Evolutionary conservation across 495 filamentous ascomycete genomes (phyloP).

Genomic region (Penicillium lividum): DNA sequence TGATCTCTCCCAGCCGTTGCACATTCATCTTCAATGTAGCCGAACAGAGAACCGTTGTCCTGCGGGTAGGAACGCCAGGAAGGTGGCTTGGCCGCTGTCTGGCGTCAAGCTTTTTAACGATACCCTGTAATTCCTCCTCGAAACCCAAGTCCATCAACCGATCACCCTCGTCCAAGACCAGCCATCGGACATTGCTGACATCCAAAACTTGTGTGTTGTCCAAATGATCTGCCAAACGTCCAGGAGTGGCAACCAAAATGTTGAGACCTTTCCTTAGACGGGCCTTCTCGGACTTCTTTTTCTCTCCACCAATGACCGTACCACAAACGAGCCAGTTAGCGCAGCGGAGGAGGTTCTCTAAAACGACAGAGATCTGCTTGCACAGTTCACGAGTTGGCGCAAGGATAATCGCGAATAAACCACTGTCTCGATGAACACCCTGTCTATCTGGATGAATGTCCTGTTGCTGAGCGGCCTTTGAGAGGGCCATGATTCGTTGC

Average conservation of each 20-base stretch:
- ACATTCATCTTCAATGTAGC: constrained; percentile 97
- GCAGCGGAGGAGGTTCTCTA: constrained; percentile 79
- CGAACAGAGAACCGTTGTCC: constrained; percentile 90
- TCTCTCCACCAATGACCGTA: constrained; percentile 93
- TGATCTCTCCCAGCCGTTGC: constrained; percentile 87
- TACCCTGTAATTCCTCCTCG: constrained; percentile 80
- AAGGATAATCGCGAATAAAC: constrained; percentile 87
- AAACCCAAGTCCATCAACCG: constrained; percentile 96
- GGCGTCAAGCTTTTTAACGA: constrained; percentile 71
- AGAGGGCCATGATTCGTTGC: constrained; percentile 78
- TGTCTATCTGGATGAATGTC: not conserved
- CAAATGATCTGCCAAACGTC: constrained; percentile 84
- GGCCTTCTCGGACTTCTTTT: constrained; percentile 96
- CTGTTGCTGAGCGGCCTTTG: constrained; percentile 33
- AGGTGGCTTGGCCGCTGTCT: constrained; percentile 46
- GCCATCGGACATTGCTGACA: constrained; percentile 86
- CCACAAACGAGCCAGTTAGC: constrained; percentile 88
- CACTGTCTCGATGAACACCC: constrained; percentile 72
- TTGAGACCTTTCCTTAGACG: constrained; percentile 89
- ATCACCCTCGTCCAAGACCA: constrained; percentile 94
- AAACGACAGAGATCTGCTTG: constrained; percentile 84
- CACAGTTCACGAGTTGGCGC: constrained; percentile 91
- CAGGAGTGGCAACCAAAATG: constrained; percentile 92
- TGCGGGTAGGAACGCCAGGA: constrained; percentile 65
- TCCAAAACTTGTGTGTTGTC: constrained; percentile 88